These are phyloP conservation scores for Allium fistulosum DNA, from an alignment of 106 monocot genomes.

Conservation along the genomic window DNA sequence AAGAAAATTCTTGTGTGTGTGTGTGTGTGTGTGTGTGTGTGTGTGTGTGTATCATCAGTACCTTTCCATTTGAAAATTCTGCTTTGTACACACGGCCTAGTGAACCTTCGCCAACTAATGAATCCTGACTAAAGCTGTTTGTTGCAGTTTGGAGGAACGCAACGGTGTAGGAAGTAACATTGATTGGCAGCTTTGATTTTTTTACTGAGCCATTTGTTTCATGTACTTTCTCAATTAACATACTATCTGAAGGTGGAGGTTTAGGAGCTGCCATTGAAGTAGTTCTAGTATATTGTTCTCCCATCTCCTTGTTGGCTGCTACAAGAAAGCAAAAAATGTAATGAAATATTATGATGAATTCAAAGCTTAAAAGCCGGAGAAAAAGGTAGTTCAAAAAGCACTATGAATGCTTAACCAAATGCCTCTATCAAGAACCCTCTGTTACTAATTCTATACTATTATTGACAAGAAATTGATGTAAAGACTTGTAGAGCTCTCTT, in stretches of 20 bases:
- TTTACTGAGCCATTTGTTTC: slow-evolving; percentile 35
- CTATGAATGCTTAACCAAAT: too few relatives aligned
- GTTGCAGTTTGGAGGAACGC: slow-evolving; percentile 77
- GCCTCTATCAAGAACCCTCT: too few relatives aligned
- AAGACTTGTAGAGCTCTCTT: too few relatives aligned
- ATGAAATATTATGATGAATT: not conserved
- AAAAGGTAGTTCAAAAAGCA: not conserved
- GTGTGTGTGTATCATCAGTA: slow-evolving; percentile 1
- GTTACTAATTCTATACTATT: too few relatives aligned
- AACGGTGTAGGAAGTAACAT: slow-evolving; percentile 73
- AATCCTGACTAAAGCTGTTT: slow-evolving; percentile 78
- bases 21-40: too few relatives aligned
- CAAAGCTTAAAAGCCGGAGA: not conserved
- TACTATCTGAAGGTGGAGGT: slow-evolving; percentile 42
- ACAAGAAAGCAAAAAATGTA: not conserved
- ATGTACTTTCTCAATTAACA: slow-evolving; percentile 25
- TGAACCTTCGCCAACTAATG: slow-evolving; percentile 84
- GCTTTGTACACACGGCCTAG: slow-evolving; percentile 89
- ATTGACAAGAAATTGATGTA: too few relatives aligned
- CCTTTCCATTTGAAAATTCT: slow-evolving; percentile 77
- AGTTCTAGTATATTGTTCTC: slow-evolving; percentile 34
- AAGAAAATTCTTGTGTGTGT: not conserved
- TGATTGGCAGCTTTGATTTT: slow-evolving; percentile 40
- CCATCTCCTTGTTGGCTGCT: slow-evolving; percentile 35
- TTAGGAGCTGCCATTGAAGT: slow-evolving; percentile 22